A percentile compares a stretch with the other conserved stretches of the same genome.
These are phyloP conservation scores for Fusarium guadeloupense DNA, from an alignment of 2,329 filamentous ascomycete genomes.

Conservation along the genomic window DNA sequence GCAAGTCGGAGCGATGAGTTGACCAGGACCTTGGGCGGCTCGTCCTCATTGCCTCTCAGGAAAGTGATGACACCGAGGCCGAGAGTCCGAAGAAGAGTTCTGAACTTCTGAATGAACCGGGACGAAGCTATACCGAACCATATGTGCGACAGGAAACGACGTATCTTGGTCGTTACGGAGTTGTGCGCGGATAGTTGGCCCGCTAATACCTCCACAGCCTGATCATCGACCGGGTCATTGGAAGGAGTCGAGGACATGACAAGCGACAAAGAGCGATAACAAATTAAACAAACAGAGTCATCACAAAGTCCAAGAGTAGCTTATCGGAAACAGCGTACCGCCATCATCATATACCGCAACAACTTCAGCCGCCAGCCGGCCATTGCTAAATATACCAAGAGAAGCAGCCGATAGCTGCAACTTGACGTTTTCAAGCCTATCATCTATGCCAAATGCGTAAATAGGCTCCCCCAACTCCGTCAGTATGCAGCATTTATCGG, in stretches of 20 bases:
- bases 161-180: background rate
- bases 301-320: background rate
- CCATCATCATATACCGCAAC: background rate
- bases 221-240: background rate
- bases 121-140: background rate
- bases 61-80: background rate
- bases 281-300: background rate
- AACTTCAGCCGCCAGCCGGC: background rate
- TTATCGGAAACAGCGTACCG: background rate
- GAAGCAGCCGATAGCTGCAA: too few species aligned
- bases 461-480: too few species aligned
- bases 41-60: background rate
- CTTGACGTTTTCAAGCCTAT: background rate
- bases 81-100: conserved; percentile 1
- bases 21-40: background rate
- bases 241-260: background rate
- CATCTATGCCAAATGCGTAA: too few species aligned
- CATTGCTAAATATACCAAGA: background rate
- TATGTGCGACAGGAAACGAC: background rate
- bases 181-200: background rate
- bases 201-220: background rate
- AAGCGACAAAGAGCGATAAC: too few species aligned
- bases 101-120: background rate
- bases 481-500: background rate
- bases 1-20: background rate